phyloP scores from a whole-genome alignment of 768 basidiomycete species.

The Auricularia auricula-judae region DNA sequence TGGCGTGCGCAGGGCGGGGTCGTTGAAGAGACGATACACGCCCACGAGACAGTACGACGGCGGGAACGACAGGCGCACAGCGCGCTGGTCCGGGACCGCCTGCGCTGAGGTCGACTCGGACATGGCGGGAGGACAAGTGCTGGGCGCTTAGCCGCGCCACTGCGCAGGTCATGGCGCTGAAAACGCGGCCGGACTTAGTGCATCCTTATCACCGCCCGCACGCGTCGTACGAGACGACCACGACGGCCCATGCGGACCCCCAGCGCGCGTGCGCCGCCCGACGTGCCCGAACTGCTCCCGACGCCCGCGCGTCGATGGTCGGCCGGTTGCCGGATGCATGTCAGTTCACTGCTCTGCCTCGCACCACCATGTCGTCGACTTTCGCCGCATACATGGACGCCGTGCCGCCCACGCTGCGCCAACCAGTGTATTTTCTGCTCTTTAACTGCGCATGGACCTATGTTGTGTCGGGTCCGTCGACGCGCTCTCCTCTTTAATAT shows the following conservation, averaged over 20 bases:
- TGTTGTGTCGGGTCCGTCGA: conserved; percentile 38
- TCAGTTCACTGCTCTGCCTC: background rate
- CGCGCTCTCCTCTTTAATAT: no score
- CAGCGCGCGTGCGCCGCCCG: no score
- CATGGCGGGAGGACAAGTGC: background rate
- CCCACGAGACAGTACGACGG: conserved; percentile 82
- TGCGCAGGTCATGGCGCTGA: no score
- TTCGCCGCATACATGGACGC: conserved; percentile 1
- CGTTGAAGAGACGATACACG: conserved; percentile 69
- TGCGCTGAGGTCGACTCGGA: background rate
- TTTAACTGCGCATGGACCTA: conserved; percentile 39
- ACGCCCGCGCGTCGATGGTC: background rate
- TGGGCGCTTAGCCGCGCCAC: no score
- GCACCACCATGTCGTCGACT: background rate
- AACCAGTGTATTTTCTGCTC: conserved; percentile 48
- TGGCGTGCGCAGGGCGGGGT: conserved; percentile 54
- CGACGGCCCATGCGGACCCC: no score
- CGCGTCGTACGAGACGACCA: no score
- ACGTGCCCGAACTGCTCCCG: no score
- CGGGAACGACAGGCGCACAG: conserved; percentile 52
- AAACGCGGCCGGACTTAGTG: no score
- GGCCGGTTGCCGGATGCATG: background rate
- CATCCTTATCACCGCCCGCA: no score
- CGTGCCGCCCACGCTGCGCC: conserved; percentile 7
- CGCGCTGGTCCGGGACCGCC: background rate